Evolutionary conservation across 495 filamentous ascomycete species (phyloP).

Genomic region (Astrocystis sublimbata): DNA sequence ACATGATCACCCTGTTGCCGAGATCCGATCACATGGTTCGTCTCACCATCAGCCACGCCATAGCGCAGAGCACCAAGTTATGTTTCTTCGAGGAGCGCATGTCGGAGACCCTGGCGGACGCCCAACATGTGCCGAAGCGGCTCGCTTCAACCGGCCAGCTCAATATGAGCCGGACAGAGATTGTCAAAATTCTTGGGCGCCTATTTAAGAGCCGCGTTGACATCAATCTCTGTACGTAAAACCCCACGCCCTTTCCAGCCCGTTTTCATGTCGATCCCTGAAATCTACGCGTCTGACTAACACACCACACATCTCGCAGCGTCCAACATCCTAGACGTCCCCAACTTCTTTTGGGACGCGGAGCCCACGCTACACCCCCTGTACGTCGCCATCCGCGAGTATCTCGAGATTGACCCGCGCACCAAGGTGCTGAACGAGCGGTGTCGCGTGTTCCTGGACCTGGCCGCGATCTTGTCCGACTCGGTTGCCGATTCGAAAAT

Average conservation of each 20-base stretch:
- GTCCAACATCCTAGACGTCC: slow-evolving; percentile 94
- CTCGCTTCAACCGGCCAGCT: slow-evolving; percentile 87
- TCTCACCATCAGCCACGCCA: slow-evolving; percentile 93
- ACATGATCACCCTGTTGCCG: slow-evolving; percentile 96
- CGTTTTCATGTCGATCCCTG: neutral
- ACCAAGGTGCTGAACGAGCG: slow-evolving; percentile 96
- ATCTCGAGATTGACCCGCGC: slow-evolving; percentile 93
- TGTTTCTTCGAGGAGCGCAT: slow-evolving; percentile 97
- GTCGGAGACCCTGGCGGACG: slow-evolving; percentile 89
- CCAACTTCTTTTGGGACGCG: slow-evolving; percentile 98
- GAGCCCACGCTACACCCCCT: slow-evolving; percentile 94
- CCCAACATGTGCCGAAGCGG: slow-evolving; percentile 85
- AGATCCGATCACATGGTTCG: slow-evolving; percentile 97
- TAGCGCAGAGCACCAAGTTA: slow-evolving; percentile 95
- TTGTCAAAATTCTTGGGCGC: slow-evolving; percentile 85
- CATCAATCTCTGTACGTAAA: slow-evolving; percentile 87
- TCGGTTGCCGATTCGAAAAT: slow-evolving; percentile 91
- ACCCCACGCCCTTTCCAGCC: neutral
- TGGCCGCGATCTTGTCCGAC: slow-evolving; percentile 92
- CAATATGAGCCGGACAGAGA: slow-evolving; percentile 89
- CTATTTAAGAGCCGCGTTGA: slow-evolving; percentile 94
- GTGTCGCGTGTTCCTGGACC: slow-evolving; percentile 93
- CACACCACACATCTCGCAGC: slow-evolving; percentile 58
- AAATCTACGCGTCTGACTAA: too few relatives aligned
- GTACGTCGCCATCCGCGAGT: slow-evolving; percentile 92